phyloP scores from a whole-genome alignment of 2,329 filamentous ascomycete species.

The Parastagonospora avenae region DNA sequence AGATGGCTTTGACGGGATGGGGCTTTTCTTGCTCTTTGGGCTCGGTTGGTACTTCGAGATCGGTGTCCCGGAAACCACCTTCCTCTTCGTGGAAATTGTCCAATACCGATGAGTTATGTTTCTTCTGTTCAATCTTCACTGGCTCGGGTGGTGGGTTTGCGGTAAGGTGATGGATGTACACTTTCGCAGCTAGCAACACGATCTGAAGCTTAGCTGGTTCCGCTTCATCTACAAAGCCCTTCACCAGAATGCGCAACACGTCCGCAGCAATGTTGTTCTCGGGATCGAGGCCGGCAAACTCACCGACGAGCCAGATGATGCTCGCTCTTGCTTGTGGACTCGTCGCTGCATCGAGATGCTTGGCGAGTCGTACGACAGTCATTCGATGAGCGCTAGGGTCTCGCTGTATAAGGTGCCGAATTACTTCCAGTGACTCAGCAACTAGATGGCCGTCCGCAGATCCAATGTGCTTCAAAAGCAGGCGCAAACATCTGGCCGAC shows the following conservation, averaged over 20 bases:
- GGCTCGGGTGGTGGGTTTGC: conserved; percentile 55
- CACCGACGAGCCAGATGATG: conserved; percentile 96
- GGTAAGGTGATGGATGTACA: conserved; percentile 88
- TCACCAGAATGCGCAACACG: conserved; percentile 84
- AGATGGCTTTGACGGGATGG: conserved; percentile 77
- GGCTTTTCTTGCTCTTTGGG: conserved; percentile 47
- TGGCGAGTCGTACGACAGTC: conserved; percentile 87
- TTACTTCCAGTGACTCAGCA: conserved; percentile 91
- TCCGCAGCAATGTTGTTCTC: conserved; percentile 92
- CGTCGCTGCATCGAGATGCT: conserved; percentile 85
- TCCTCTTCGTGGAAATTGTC: conserved; percentile 43
- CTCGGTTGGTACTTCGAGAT: conserved; percentile 22
- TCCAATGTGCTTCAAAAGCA: conserved; percentile 85
- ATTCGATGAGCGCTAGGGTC: conserved; percentile 79
- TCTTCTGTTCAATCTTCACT: conserved; percentile 38
- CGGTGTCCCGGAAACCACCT: conserved; percentile 39
- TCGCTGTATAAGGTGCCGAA: conserved; percentile 93
- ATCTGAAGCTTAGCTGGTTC: conserved; percentile 91
- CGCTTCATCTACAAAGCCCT: conserved; percentile 81
- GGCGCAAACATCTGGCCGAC: conserved; percentile 76
- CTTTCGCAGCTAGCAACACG: conserved; percentile 90
- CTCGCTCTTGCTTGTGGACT: conserved; percentile 89
- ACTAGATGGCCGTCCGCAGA: conserved; percentile 86
- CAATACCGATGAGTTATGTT: conserved; percentile 25
- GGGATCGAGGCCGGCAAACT: conserved; percentile 80